Evolutionary conservation across 257 asterid species (phyloP).

Genomic region (Handroanthus guayacan): DNA sequence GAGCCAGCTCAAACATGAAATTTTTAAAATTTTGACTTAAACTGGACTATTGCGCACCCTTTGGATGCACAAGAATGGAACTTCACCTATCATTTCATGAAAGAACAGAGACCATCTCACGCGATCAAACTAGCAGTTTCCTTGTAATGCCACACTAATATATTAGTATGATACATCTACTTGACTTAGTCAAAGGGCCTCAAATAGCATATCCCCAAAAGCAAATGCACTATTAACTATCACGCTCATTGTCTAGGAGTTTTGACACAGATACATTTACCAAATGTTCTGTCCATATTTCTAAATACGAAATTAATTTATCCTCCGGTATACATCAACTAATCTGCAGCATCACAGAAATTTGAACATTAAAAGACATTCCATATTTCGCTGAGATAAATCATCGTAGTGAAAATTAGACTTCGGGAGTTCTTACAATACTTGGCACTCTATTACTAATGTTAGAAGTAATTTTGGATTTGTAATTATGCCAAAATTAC

Average conservation of each 20-base stretch:
- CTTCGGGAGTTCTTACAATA: slow-evolving; percentile 32
- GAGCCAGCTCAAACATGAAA: too few species aligned
- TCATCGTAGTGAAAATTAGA: slow-evolving; percentile 40
- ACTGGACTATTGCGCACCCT: too few species aligned
- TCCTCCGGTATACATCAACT: too few species aligned
- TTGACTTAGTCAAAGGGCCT: slow-evolving; percentile 37
- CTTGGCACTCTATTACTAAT: slow-evolving; percentile 49
- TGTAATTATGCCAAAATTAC: slow-evolving; percentile 76
- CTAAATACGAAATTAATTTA: slow-evolving; percentile 32
- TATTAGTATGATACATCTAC: slow-evolving; percentile 30
- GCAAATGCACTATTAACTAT: slow-evolving; percentile 15
- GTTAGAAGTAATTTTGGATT: slow-evolving; percentile 79
- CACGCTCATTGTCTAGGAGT: slow-evolving; percentile 7
- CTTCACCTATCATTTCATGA: too few species aligned
- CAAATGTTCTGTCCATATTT: slow-evolving; percentile 25
- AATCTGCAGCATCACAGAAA: slow-evolving; percentile 53
- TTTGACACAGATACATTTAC: slow-evolving; percentile 33
- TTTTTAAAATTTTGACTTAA: too few species aligned
- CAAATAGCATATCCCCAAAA: slow-evolving; percentile 15
- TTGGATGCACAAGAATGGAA: too few species aligned
- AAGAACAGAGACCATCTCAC: too few species aligned
- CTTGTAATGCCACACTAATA: neutral
- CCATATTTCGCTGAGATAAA: slow-evolving; percentile 58
- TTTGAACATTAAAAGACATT: slow-evolving; percentile 65
- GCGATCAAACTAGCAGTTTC: neutral